Conservation (phyloP, 371 early-diverging fungal species). For the Mortierella sp. region DNA sequence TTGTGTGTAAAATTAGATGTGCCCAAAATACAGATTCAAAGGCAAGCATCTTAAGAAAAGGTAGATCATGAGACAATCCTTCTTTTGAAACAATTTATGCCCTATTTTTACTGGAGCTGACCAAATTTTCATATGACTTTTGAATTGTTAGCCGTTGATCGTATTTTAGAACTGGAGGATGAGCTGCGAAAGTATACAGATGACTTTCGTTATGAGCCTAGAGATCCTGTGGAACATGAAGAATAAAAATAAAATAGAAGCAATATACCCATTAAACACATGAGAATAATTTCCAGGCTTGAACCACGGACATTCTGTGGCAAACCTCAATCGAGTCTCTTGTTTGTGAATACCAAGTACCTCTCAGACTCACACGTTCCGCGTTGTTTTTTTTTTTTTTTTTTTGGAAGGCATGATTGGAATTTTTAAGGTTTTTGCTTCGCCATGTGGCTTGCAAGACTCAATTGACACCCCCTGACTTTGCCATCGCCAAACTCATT, state of each 20-base stretch:
- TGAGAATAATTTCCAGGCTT: no score
- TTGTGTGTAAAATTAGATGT: conserved; percentile 32
- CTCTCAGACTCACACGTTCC: no score
- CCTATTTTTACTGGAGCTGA: neutral
- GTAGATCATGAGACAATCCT: conserved; percentile 7
- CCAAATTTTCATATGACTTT: neutral
- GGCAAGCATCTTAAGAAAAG: conserved; percentile 44
- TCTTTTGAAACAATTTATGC: neutral
- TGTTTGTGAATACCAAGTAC: no score
- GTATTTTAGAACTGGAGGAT: conserved; percentile 39
- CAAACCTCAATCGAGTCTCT: no score
- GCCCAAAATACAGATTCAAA: conserved; percentile 52
- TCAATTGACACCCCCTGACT: no score
- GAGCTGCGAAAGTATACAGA: conserved; percentile 33
- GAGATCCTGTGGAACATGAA: conserved; percentile 4
- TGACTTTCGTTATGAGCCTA: neutral
- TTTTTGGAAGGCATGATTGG: no score
- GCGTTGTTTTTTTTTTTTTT: no score
- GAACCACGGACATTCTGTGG: no score
- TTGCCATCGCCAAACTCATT: no score
- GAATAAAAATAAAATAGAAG: conserved; percentile 7
- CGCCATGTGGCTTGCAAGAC: no score
- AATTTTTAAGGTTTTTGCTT: no score
- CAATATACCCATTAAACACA: no score
- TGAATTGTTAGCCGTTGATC: conserved; percentile 35